phyloP scores from a whole-genome alignment of 139 green algal species.

The Coccomyxa sp. region DNA sequence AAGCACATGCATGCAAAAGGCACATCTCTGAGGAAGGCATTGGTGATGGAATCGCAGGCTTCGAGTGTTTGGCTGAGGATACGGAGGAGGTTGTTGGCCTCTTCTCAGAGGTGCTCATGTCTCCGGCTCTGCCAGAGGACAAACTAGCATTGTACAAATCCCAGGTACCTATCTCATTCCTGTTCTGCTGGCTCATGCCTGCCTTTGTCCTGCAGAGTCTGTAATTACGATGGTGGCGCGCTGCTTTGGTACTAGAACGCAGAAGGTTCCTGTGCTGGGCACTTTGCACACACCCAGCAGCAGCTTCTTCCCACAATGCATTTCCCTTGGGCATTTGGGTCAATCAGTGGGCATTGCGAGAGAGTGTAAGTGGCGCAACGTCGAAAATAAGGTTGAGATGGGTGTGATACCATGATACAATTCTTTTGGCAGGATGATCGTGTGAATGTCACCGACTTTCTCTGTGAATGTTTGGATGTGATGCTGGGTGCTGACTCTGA shows the following conservation, averaged over 20 bases:
- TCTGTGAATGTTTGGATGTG: too few species aligned
- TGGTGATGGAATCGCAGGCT: constrained; percentile 20
- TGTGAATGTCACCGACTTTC: too few species aligned
- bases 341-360: too few species aligned
- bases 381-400: too few species aligned
- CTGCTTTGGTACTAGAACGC: background rate
- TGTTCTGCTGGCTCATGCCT: background rate
- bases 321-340: too few species aligned
- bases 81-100: constrained; percentile 44
- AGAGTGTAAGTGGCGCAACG: too few species aligned
- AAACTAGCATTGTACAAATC: constrained; percentile 49
- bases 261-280: too few species aligned
- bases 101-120: constrained; percentile 51
- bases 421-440: too few species aligned
- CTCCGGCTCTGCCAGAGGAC: constrained; percentile 46
- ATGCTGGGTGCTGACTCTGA: too few species aligned
- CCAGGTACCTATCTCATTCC: constrained; percentile 22
- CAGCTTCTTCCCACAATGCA: too few species aligned
- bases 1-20: background rate
- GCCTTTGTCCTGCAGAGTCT: background rate
- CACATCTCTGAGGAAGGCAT: background rate
- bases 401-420: too few species aligned
- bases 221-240: background rate
- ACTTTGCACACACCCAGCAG: too few species aligned
- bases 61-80: constrained; percentile 60